A percentile compares a stretch with the other conserved stretches of the same genome.
Evolutionary conservation across 106 monocot species (phyloP).

Genomic region (Allium sativum): DNA sequence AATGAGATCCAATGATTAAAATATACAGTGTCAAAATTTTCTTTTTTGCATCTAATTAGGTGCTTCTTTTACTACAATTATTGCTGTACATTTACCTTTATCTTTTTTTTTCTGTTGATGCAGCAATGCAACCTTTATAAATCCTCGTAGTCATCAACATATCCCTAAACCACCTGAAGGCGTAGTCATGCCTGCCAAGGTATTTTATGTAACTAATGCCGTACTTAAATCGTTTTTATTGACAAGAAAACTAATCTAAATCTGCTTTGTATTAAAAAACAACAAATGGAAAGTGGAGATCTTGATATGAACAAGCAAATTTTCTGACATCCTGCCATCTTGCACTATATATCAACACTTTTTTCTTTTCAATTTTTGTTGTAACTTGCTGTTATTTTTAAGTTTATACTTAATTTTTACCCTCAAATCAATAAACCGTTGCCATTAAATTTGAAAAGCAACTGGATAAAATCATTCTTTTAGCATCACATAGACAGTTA

Average conservation of each 20-base stretch:
- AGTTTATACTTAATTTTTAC: no score
- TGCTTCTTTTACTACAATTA: conserved; percentile 8
- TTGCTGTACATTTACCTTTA: no score
- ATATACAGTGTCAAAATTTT: neutral
- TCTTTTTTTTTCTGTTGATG: neutral
- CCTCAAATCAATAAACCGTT: no score
- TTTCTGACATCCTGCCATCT: no score
- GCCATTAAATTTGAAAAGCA: no score
- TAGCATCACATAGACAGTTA: no score
- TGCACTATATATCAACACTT: no score
- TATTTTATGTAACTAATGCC: neutral
- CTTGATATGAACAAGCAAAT: no score
- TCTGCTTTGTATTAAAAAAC: neutral
- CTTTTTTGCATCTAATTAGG: conserved; percentile 2
- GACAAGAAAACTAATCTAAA: neutral
- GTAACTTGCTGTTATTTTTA: no score
- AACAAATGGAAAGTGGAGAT: neutral
- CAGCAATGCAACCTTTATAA: conserved; percentile 84
- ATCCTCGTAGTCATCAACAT: conserved; percentile 57
- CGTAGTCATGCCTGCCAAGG: conserved; percentile 72
- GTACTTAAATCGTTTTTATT: neutral
- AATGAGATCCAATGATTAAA: no score
- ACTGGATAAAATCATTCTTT: no score
- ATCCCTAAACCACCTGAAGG: conserved; percentile 81
- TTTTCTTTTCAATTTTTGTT: no score